Percentiles rank a stretch among this genome's conserved stretches.
phyloP scores from a whole-genome alignment of 352 stramenopile species.

The Albugo laibachii region DNA sequence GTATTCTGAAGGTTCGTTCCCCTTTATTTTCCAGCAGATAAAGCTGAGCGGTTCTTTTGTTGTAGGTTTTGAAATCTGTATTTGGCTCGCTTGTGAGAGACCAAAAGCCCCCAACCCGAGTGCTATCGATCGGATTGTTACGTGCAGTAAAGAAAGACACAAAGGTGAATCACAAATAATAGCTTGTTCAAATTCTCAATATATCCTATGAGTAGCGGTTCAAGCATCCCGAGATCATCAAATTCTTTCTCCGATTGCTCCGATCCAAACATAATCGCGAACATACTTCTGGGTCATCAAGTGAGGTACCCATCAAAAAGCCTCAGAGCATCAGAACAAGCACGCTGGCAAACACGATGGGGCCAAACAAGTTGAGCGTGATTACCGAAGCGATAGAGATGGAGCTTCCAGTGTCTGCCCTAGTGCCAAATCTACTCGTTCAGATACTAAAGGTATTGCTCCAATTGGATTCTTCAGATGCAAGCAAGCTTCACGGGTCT shows the following conservation, averaged over 20 bases:
- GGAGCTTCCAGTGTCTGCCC: constrained; percentile 41
- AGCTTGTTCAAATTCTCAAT: too few species aligned
- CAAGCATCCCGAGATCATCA: constrained; percentile 27
- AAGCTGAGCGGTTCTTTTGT: not conserved
- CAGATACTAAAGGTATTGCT: constrained; percentile 32
- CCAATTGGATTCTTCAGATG: not conserved
- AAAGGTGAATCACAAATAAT: constrained; percentile 8
- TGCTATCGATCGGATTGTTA: constrained; percentile 41
- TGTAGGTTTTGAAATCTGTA: constrained; percentile 22
- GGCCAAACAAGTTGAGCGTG: not conserved
- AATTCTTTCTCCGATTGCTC: constrained; percentile 55
- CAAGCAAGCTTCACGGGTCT: not conserved
- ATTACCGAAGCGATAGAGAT: constrained; percentile 6
- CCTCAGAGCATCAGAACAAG: constrained; percentile 12
- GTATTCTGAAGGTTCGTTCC: constrained; percentile 23
- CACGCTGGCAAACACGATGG: not conserved
- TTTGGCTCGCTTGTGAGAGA: constrained; percentile 39
- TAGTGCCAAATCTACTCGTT: constrained; percentile 51
- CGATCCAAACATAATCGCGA: constrained; percentile 56
- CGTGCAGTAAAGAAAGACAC: constrained; percentile 31
- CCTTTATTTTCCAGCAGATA: not conserved
- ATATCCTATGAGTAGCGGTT: constrained; percentile 17
- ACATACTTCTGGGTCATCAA: not conserved
- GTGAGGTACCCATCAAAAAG: too few species aligned
- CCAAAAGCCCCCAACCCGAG: constrained; percentile 22